Evolutionary conservation across 2,329 filamentous ascomycete species (phyloP).

Genomic region (Calonectria henricotiae): DNA sequence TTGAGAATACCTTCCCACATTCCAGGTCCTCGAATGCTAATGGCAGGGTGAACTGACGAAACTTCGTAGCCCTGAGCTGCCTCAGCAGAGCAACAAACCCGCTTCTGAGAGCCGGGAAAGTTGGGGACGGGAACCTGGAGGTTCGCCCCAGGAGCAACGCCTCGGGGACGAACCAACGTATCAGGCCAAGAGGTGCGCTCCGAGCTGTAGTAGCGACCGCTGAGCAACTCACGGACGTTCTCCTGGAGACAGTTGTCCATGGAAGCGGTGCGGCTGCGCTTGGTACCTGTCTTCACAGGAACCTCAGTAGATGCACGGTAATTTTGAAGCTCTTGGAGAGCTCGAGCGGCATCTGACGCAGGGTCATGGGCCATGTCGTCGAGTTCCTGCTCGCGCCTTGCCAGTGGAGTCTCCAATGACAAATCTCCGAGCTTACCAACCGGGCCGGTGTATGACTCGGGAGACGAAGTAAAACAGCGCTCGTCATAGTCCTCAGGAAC

Average conservation of each 20-base stretch:
- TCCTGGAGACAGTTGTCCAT: constrained; percentile 76
- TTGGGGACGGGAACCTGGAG: constrained; percentile 61
- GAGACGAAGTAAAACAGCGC: constrained; percentile 68
- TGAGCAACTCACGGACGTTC: constrained; percentile 77
- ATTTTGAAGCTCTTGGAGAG: constrained; percentile 75
- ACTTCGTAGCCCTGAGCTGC: constrained; percentile 67
- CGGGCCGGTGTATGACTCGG: constrained; percentile 71
- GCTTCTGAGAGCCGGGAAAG: constrained; percentile 72
- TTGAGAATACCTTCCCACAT: constrained; percentile 79
- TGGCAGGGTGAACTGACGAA: constrained; percentile 65
- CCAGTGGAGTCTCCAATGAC: constrained; percentile 66
- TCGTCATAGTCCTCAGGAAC: constrained; percentile 73
- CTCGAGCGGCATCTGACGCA: constrained; percentile 71
- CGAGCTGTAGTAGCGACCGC: constrained; percentile 55
- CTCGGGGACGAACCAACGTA: constrained; percentile 59
- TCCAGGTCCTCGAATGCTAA: constrained; percentile 71
- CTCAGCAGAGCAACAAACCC: constrained; percentile 78
- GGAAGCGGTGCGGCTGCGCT: constrained; percentile 74
- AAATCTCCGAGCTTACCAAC: constrained; percentile 69
- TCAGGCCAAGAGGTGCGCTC: constrained; percentile 57
- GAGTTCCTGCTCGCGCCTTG: constrained; percentile 64
- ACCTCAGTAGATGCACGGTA: constrained; percentile 62
- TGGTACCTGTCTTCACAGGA: constrained; percentile 62
- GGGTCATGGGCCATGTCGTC: constrained; percentile 63
- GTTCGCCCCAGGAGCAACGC: constrained; percentile 48